Evolutionary conservation across 257 asterid species (phyloP).

Genomic region (Lithospermum erythrorhizon): DNA sequence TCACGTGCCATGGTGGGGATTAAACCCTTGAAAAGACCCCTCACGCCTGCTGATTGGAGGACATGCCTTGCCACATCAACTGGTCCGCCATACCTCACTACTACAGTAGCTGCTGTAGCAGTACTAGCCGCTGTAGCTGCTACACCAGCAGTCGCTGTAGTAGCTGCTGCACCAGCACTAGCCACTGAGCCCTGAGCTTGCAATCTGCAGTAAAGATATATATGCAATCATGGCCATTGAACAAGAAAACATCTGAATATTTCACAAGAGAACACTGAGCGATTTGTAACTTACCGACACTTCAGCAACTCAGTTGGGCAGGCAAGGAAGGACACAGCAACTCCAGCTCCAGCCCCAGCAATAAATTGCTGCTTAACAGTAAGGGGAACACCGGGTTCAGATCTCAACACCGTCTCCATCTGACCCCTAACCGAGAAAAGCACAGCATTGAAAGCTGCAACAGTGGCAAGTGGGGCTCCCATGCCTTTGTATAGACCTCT

Average conservation of each 20-base stretch:
- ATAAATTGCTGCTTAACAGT: constrained; percentile 60
- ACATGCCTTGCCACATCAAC: constrained; percentile 79
- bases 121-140: constrained; percentile 30
- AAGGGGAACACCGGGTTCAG: constrained; percentile 64
- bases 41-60: constrained; percentile 46
- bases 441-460: constrained; percentile 77
- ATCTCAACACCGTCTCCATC: constrained; percentile 59
- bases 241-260: background rate
- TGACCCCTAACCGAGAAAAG: constrained; percentile 81
- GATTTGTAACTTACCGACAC: constrained; percentile 48
- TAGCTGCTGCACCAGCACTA: constrained; percentile 25
- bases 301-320: constrained; percentile 88
- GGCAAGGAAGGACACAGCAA: constrained; percentile 72
- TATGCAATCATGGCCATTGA: background rate
- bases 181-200: constrained; percentile 77
- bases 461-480: constrained; percentile 94
- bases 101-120: constrained; percentile 30
- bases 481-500: constrained; percentile 85
- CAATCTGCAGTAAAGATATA: constrained; percentile 31
- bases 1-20: constrained; percentile 72
- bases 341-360: constrained; percentile 92
- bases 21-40: constrained; percentile 74
- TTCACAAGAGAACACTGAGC: background rate
- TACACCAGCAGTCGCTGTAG: constrained; percentile 29
- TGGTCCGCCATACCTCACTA: constrained; percentile 61